Conservation (phyloP, 2,329 filamentous ascomycete genomes). For the Hirsutella minnesotensis region DNA sequence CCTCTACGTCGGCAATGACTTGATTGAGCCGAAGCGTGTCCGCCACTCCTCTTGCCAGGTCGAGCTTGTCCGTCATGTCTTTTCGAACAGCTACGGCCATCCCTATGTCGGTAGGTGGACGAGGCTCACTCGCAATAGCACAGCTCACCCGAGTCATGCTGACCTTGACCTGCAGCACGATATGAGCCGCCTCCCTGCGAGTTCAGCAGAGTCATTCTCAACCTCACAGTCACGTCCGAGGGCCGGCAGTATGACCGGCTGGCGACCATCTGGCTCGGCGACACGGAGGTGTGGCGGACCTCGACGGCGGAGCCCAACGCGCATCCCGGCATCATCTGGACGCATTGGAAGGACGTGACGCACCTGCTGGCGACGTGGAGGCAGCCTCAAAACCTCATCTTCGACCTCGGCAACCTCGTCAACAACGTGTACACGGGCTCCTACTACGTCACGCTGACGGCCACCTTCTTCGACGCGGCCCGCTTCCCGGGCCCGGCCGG, state of each 20-base stretch:
- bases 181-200: conserved; percentile 39
- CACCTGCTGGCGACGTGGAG: conserved; percentile 59
- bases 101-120: conserved; percentile 54
- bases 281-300: conserved; percentile 72
- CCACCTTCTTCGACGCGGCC: conserved; percentile 49
- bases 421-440: conserved; percentile 57
- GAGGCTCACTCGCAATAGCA: background rate
- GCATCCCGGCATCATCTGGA: conserved; percentile 58
- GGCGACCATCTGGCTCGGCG: conserved; percentile 62
- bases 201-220: conserved; percentile 66
- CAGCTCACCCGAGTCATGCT: background rate
- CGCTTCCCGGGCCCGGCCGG: background rate
- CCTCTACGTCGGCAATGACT: conserved; percentile 7
- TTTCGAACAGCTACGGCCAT: conserved; percentile 60
- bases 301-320: conserved; percentile 68
- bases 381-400: conserved; percentile 59
- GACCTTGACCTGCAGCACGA: conserved; percentile 2
- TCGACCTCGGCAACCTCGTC: conserved; percentile 67
- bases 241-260: conserved; percentile 70
- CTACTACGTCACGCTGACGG: conserved; percentile 64
- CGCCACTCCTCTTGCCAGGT: conserved; percentile 29
- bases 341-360: conserved; percentile 69
- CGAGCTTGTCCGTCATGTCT: conserved; percentile 58
- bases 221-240: conserved; percentile 59
- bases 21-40: background rate